These are phyloP conservation scores for Euphorbia celastroides DNA, from an alignment of 441 rosid species.

Conservation along the genomic window DNA sequence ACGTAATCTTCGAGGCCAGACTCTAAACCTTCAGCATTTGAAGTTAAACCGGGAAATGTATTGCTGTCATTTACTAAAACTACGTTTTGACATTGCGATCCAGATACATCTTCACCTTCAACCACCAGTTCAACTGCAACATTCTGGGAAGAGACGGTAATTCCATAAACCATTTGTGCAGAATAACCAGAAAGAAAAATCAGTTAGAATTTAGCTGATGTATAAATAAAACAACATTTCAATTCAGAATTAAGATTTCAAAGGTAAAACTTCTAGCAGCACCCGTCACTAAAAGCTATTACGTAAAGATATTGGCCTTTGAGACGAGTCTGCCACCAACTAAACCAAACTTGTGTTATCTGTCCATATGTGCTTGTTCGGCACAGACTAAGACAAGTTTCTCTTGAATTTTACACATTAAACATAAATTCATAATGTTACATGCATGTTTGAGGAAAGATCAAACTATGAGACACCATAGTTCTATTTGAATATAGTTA, in stretches of 20 bases:
- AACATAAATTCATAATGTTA: slow-evolving; percentile 2
- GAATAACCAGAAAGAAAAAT: too few species aligned
- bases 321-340: background rate
- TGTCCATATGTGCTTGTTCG: background rate
- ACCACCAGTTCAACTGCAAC: slow-evolving; percentile 61
- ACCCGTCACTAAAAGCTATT: background rate
- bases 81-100: slow-evolving; percentile 36
- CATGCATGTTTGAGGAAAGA: background rate
- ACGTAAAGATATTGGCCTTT: background rate
- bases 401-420: background rate
- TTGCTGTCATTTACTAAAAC: slow-evolving; percentile 46
- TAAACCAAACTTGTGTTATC: background rate
- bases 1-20: slow-evolving; percentile 78
- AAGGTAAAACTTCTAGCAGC: background rate
- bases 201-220: background rate
- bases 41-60: slow-evolving; percentile 35
- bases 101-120: slow-evolving; percentile 37
- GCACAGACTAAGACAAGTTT: background rate
- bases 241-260: background rate
- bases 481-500: background rate
- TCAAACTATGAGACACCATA: background rate
- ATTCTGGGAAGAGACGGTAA: slow-evolving; percentile 50
- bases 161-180: too few species aligned
- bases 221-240: background rate
- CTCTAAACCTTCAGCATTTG: slow-evolving; percentile 56